These are phyloP conservation scores for Entomortierella lignicola DNA, from an alignment of 192 early-diverging fungal species.

Conservation along the genomic window DNA sequence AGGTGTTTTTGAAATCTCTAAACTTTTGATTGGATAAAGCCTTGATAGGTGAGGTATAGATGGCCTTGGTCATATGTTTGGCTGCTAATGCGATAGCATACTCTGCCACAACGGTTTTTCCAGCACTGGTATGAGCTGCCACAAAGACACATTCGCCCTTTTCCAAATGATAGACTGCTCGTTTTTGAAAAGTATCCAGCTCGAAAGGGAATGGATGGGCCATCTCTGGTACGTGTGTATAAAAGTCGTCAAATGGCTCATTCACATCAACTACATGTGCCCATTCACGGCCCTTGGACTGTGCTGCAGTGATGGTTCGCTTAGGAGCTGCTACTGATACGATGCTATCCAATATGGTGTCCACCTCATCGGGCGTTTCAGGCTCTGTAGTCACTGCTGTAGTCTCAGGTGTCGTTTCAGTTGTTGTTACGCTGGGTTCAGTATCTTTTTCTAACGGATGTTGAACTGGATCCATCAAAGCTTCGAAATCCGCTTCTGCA, in stretches of 20 bases:
- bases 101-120: constrained; percentile 98
- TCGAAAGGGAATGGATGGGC: constrained; percentile 93
- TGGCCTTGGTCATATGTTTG: constrained; percentile 95
- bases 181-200: constrained; percentile 97
- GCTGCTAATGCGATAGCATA: constrained; percentile 95
- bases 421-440: too few relatives aligned
- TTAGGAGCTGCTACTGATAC: constrained; percentile 14
- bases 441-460: not conserved
- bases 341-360: constrained; percentile 33
- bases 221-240: constrained; percentile 90
- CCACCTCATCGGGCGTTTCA: constrained; percentile 24
- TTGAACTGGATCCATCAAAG: constrained; percentile 31
- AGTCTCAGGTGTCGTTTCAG: not conserved
- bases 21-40: constrained; percentile 99
- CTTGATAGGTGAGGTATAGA: constrained; percentile 99
- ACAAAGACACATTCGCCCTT: constrained; percentile 96
- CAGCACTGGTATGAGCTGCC: constrained; percentile 98
- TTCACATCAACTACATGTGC: constrained; percentile 93
- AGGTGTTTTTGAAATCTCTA: constrained; percentile 88
- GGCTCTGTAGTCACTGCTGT: not conserved
- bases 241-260: constrained; percentile 88
- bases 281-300: constrained; percentile 76
- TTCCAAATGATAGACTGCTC: constrained; percentile 96
- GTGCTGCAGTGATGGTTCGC: constrained; percentile 13
- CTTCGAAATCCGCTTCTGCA: constrained; percentile 38